Evolutionary conservation across 2,329 filamentous ascomycete genomes (phyloP).

Genomic region (Colletotrichum higginsianum): DNA sequence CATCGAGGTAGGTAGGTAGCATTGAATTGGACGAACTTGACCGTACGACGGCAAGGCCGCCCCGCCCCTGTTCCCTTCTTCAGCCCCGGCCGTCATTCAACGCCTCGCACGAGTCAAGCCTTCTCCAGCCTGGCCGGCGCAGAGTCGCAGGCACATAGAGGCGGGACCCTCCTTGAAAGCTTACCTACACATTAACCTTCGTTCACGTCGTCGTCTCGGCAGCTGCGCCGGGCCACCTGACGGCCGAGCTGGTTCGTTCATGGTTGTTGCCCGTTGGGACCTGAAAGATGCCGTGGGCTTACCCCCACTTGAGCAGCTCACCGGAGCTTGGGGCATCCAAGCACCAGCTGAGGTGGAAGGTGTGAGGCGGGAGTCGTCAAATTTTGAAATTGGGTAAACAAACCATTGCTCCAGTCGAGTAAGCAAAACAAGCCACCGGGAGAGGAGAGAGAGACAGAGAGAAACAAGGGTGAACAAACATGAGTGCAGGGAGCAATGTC

Average conservation of each 20-base stretch:
- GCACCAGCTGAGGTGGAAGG: background rate
- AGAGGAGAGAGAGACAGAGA: background rate
- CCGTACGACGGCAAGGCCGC: slow-evolving; percentile 13
- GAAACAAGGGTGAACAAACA: slow-evolving; percentile 10
- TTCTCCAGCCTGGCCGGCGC: background rate
- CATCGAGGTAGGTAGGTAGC: background rate
- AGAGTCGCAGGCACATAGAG: background rate
- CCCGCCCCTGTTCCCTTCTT: slow-evolving; percentile 30
- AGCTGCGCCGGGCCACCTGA: background rate
- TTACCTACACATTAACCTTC: background rate
- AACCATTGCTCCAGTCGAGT: background rate
- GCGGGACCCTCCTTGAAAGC: background rate
- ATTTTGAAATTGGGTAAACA: background rate
- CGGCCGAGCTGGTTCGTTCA: slow-evolving; percentile 32
- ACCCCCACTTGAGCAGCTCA: slow-evolving; percentile 1
- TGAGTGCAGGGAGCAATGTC: slow-evolving; percentile 14
- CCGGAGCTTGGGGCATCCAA: slow-evolving; percentile 10
- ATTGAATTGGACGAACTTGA: background rate
- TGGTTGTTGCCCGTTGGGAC: slow-evolving; percentile 17
- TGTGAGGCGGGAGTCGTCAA: background rate
- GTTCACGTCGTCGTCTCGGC: background rate
- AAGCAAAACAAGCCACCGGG: background rate
- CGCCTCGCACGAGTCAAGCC: slow-evolving; percentile 37
- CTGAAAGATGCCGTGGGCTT: background rate
- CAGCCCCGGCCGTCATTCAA: slow-evolving; percentile 20